Base-by-base conservation (phyloP, 2,329 filamentous ascomycete species). In the Fusarium globosum region DNA sequence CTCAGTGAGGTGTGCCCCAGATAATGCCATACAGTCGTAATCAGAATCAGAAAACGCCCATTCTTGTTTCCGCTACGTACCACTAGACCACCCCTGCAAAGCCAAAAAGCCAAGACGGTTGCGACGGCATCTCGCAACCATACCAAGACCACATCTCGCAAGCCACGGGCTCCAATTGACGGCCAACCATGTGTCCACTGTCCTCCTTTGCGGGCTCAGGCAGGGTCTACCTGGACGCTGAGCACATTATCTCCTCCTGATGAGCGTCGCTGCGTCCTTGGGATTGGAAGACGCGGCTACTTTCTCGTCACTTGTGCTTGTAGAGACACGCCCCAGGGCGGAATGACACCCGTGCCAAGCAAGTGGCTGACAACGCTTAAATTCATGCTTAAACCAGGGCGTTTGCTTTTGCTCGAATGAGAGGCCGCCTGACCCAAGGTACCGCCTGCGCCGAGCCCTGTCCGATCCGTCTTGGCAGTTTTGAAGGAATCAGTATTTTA, bases 361-460 rank as follows among this genome's bases (percentile, higher is more conserved):
- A 76, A 80, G 80, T 84, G 82, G 82, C 83, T 83, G 81, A 81
- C 81, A 84, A 85, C 83, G 83, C 83, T 85, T 85, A 85, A 85
- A 85, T 84, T 84, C 83, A 85, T 85, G 83, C 83, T 85, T 85
- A 85, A 85, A 84, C 79, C 73, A 80, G 76, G 73, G 71, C 77
- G 69, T 77, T 67, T 72, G 59, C 72, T 65, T 58, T 58, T 69
- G 64, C 58, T 67, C 66, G 73, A 70, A 73, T 73, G 53, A 73
- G 68, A 62, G 46, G 35, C 68, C 74, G 69, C 70, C 75, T 76
- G 73, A 74, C 64, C 66, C 68, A 71, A 67, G 58, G 61, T 68
- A 64, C 68, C 30, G 35, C 48, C 68, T 69, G 61, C 68, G 63
- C 60, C 62, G 69, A 72, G 64, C 64, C 64, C 68, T 57, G 30